A percentile compares a stretch with the other conserved stretches of the same genome.
phyloP scores from a whole-genome alignment of 352 stramenopile species.

The Pythium pyrilobum region DNA sequence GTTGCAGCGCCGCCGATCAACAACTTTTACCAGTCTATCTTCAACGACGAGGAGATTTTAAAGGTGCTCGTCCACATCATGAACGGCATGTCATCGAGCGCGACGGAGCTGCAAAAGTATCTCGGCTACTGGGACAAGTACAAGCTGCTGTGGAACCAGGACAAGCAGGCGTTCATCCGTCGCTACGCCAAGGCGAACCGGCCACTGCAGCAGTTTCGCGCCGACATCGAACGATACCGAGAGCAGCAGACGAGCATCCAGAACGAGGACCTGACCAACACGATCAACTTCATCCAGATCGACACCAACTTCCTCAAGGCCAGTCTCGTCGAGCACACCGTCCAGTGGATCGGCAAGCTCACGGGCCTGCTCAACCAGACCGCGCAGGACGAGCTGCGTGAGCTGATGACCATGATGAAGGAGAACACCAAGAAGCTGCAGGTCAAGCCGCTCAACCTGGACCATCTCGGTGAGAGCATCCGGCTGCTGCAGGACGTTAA shows the following conservation, averaged over 20 bases:
- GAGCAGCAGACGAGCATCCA: conserved; percentile 91
- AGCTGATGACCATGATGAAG: conserved; percentile 87
- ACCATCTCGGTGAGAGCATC: conserved; percentile 91
- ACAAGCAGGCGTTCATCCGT: conserved; percentile 94
- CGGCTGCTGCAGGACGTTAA: conserved; percentile 87
- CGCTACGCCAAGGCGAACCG: conserved; percentile 94
- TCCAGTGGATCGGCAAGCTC: conserved; percentile 92
- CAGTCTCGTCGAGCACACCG: conserved; percentile 88
- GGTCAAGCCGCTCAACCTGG: conserved; percentile 81
- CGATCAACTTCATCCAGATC: conserved; percentile 95
- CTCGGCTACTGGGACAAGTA: conserved; percentile 95
- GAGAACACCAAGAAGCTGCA: conserved; percentile 83
- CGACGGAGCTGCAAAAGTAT: conserved; percentile 93
- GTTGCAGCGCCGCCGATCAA: conserved; percentile 16
- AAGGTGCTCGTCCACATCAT: conserved; percentile 95
- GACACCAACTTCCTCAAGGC: conserved; percentile 92
- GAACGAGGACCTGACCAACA: conserved; percentile 89
- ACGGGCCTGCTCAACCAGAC: conserved; percentile 91
- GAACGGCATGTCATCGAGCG: conserved; percentile 93
- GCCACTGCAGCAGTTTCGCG: conserved; percentile 90
- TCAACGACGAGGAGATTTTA: conserved; percentile 94
- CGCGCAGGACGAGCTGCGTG: conserved; percentile 80
- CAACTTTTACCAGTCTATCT: conserved; percentile 93
- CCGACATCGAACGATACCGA: conserved; percentile 89
- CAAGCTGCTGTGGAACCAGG: conserved; percentile 91